Conservation (phyloP, 148 eudicot genomes). For the Rhododendron vialii region DNA sequence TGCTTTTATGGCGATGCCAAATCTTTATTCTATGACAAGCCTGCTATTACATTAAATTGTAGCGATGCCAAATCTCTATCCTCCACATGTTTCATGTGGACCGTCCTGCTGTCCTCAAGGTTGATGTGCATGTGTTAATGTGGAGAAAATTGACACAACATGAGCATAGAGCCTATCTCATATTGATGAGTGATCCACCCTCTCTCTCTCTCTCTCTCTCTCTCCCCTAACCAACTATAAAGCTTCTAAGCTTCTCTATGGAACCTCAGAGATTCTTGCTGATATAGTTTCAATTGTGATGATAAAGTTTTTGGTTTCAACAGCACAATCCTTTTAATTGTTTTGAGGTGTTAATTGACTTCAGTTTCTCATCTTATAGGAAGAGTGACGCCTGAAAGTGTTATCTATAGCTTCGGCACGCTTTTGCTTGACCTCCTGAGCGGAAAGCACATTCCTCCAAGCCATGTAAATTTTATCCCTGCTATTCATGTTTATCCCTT, state of each 20-base stretch:
- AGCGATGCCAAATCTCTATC: no score
- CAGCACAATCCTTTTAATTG: neutral
- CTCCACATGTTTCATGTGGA: neutral
- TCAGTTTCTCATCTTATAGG: conserved; percentile 29
- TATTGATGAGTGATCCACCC: neutral
- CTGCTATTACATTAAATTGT: neutral
- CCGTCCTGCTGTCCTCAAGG: neutral
- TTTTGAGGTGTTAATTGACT: neutral
- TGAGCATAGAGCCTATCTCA: neutral
- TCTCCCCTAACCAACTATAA: neutral
- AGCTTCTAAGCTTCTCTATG: neutral
- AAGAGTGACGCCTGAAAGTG: conserved; percentile 93
- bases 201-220: neutral
- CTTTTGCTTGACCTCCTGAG: conserved; percentile 93
- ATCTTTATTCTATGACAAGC: neutral
- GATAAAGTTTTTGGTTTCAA: neutral
- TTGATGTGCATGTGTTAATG: neutral
- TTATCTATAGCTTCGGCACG: conserved; percentile 91
- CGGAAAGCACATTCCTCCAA: conserved; percentile 93
- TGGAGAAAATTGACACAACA: neutral
- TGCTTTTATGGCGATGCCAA: neutral
- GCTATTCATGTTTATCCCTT: neutral
- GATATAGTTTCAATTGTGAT: neutral
- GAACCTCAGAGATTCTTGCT: neutral
- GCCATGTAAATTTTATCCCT: conserved; percentile 39